Percentiles rank a stretch among this genome's conserved stretches.
These are phyloP conservation scores for Oemleria cerasiformis DNA, from an alignment of 306 rosid genomes.

Conservation along the genomic window DNA sequence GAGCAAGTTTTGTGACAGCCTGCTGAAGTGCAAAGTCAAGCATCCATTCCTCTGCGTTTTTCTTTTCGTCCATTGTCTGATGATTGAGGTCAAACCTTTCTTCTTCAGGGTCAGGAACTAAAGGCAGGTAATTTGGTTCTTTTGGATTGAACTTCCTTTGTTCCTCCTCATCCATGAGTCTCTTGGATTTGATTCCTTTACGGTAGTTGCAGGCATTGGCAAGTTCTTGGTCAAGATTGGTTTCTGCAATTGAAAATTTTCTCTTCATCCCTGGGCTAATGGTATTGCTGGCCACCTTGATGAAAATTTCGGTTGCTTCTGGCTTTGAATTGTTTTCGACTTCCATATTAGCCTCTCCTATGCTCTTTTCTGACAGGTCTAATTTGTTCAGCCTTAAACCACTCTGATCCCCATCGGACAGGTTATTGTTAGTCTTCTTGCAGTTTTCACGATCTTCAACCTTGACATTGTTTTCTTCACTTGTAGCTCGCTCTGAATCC, in stretches of 20 bases:
- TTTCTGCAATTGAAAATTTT: slow-evolving; percentile 1
- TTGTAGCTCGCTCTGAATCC: background rate
- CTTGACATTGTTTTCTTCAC: slow-evolving; percentile 5
- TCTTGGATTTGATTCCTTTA: slow-evolving; percentile 40
- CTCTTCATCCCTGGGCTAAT: slow-evolving; percentile 24
- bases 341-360: slow-evolving; percentile 3
- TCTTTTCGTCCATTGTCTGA: slow-evolving; percentile 75
- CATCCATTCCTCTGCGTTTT: slow-evolving; percentile 93
- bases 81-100: slow-evolving; percentile 85
- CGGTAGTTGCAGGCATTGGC: slow-evolving; percentile 22
- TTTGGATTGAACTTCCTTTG: slow-evolving; percentile 56
- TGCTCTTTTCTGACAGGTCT: slow-evolving; percentile 10
- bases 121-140: slow-evolving; percentile 74
- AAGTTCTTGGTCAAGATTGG: slow-evolving; percentile 26
- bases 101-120: slow-evolving; percentile 54
- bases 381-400: slow-evolving; percentile 11
- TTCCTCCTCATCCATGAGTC: slow-evolving; percentile 49
- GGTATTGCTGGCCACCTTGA: background rate
- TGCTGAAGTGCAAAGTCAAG: slow-evolving; percentile 71
- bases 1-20: slow-evolving; percentile 75
- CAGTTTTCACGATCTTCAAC: background rate
- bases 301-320: slow-evolving; percentile 3
- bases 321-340: background rate
- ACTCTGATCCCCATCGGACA: slow-evolving; percentile 14
- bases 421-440: background rate